Conservation (phyloP, 179 eudicot genomes). For the Beta macrorhiza region DNA sequence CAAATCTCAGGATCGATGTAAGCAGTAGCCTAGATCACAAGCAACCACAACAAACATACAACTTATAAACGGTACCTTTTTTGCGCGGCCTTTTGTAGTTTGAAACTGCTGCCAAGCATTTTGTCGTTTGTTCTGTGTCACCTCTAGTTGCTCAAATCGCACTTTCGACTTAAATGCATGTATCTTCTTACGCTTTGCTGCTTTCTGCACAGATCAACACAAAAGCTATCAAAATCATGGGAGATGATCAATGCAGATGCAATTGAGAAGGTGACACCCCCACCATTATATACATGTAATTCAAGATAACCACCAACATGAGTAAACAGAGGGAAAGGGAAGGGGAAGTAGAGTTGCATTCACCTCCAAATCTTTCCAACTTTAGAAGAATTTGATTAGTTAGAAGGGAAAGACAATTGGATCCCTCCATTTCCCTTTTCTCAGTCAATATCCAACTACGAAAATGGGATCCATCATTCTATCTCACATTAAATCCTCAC, state of each 20-base stretch:
- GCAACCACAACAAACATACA: background rate
- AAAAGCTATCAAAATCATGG: background rate
- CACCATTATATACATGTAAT: background rate
- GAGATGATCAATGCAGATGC: background rate
- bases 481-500: background rate
- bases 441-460: too few species aligned
- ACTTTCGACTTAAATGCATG: constrained; percentile 93
- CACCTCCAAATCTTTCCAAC: background rate
- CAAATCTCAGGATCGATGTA: background rate
- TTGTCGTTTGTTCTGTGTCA: constrained; percentile 89
- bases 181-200: constrained; percentile 83
- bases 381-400: too few species aligned
- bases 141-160: constrained; percentile 83
- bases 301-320: background rate
- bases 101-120: constrained; percentile 99
- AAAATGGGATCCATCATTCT: background rate
- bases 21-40: background rate
- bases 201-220: constrained; percentile 53
- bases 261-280: background rate
- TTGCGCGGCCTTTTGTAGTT: constrained; percentile 76
- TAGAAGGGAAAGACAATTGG: too few species aligned
- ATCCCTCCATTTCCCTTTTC: background rate
- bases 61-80: constrained; percentile 53
- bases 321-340: background rate
- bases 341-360: background rate